Percentiles rank a stretch among this genome's conserved stretches.
phyloP scores from a whole-genome alignment of 1,284 basidiomycete genomes.

The Kalmanozyma brasiliensis region DNA sequence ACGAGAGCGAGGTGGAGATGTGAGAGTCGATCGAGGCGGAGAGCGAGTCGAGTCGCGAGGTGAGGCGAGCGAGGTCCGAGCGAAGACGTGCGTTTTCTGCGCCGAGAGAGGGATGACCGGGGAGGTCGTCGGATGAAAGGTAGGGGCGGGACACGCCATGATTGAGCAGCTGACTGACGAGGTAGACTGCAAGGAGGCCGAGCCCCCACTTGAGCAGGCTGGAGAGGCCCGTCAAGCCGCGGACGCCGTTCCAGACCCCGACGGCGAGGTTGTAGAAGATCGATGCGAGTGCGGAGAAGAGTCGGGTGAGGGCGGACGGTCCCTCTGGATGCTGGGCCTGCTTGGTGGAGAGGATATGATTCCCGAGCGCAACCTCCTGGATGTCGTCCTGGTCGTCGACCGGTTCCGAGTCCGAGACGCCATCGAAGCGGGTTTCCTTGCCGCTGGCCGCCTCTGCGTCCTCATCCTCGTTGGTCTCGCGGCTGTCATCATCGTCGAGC shows the following conservation, averaged over 20 bases:
- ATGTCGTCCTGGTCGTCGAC: not conserved
- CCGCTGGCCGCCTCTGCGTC: slow-evolving; percentile 34
- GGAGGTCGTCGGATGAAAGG: slow-evolving; percentile 11
- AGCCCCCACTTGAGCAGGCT: no score
- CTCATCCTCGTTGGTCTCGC: slow-evolving; percentile 12
- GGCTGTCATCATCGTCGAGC: slow-evolving; percentile 15
- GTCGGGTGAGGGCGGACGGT: not conserved
- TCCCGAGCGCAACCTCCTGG: not conserved
- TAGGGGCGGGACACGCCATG: not conserved
- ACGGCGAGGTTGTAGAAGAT: no score
- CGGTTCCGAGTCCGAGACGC: slow-evolving; percentile 17
- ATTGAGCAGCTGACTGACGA: not conserved
- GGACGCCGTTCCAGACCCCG: slow-evolving; percentile 4
- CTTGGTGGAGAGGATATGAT: not conserved
- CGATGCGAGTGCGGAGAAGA: not conserved
- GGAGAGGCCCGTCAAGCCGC: no score
- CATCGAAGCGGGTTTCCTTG: slow-evolving; percentile 46
- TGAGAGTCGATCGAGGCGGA: slow-evolving; percentile 30
- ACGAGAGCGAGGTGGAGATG: slow-evolving; percentile 21
- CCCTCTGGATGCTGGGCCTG: no score
- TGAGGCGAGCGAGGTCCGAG: slow-evolving; percentile 24
- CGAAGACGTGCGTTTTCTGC: slow-evolving; percentile 33
- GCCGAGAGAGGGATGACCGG: slow-evolving; percentile 19
- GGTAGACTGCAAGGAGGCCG: not conserved
- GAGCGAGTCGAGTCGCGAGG: slow-evolving; percentile 24